Conservation (phyloP, 1,139 yeast genomes). For the Taphrina confusa region DNA sequence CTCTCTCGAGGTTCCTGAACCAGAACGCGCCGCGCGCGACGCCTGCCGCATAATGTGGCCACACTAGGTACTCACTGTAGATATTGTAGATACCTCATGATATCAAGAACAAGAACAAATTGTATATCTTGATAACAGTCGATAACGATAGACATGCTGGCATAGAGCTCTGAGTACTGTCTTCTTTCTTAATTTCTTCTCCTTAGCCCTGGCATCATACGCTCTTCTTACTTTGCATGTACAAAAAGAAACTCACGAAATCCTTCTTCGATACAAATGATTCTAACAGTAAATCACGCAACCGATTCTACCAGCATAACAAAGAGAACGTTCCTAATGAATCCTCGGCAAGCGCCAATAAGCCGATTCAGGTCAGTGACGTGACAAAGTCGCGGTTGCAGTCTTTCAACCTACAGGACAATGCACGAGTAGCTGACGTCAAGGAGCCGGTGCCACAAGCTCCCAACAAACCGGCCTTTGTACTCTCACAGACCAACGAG, state of each 20-base stretch:
- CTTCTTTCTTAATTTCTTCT: background rate
- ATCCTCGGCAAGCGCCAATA: background rate
- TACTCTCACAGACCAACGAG: slow-evolving; percentile 1
- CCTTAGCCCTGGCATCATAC: background rate
- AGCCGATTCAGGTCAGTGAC: background rate
- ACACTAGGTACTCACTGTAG: no score
- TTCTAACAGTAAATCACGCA: background rate
- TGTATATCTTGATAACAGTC: no score
- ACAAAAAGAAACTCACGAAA: slow-evolving; percentile 18
- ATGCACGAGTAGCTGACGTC: background rate
- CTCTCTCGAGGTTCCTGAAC: background rate
- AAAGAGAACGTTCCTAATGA: slow-evolving; percentile 8
- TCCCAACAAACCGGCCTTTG: background rate
- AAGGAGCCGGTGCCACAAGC: background rate
- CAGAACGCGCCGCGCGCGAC: slow-evolving; percentile 5
- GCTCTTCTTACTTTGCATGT: slow-evolving; percentile 6
- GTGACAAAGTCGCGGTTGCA: background rate
- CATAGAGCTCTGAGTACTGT: background rate
- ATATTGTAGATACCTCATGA: no score
- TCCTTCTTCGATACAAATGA: slow-evolving; percentile 13
- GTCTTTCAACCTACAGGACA: background rate
- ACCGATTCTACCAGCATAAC: background rate
- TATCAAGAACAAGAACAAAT: no score
- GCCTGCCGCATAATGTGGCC: no score
- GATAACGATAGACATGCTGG: no score